Conservation (phyloP, 371 early-diverging fungal species). For the Sporodiniella umbellata region DNA sequence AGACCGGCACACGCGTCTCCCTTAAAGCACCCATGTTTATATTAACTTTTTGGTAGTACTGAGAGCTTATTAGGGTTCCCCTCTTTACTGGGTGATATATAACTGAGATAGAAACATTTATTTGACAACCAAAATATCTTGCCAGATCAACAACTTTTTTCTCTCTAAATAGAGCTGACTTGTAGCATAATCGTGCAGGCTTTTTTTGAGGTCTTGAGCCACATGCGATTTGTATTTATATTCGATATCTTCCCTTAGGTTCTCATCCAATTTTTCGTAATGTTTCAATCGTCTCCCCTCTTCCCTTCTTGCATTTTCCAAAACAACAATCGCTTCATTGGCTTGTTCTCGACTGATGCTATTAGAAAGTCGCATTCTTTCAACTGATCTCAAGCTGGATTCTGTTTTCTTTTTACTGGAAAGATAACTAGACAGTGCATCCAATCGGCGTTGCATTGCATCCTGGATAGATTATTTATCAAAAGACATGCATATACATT, state of each 20-base stretch:
- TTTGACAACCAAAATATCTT: slow-evolving; percentile 12
- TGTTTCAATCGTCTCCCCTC: slow-evolving; percentile 22
- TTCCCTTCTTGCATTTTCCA: slow-evolving; percentile 30
- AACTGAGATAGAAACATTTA: neutral
- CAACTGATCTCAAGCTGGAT: slow-evolving; percentile 28
- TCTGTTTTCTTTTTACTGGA: slow-evolving; percentile 31
- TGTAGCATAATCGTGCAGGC: slow-evolving; percentile 34
- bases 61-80: too few relatives aligned
- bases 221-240: slow-evolving; percentile 22
- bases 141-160: slow-evolving; percentile 31
- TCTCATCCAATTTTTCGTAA: slow-evolving; percentile 30
- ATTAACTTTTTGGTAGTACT: too few relatives aligned
- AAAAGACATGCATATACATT: neutral
- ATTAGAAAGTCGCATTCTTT: slow-evolving; percentile 36
- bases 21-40: too few relatives aligned
- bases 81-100: too few relatives aligned
- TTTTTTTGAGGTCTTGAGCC: slow-evolving; percentile 19
- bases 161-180: slow-evolving; percentile 36
- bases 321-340: slow-evolving; percentile 33
- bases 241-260: slow-evolving; percentile 34
- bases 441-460: slow-evolving; percentile 31
- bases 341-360: slow-evolving; percentile 36
- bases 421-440: slow-evolving; percentile 32
- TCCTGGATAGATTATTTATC: slow-evolving; percentile 4
- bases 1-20: too few relatives aligned